A percentile compares a stretch with the other conserved stretches of the same genome.
Conservation (phyloP, 2,329 filamentous ascomycete genomes). For the Amauroascus verrucosus region DNA sequence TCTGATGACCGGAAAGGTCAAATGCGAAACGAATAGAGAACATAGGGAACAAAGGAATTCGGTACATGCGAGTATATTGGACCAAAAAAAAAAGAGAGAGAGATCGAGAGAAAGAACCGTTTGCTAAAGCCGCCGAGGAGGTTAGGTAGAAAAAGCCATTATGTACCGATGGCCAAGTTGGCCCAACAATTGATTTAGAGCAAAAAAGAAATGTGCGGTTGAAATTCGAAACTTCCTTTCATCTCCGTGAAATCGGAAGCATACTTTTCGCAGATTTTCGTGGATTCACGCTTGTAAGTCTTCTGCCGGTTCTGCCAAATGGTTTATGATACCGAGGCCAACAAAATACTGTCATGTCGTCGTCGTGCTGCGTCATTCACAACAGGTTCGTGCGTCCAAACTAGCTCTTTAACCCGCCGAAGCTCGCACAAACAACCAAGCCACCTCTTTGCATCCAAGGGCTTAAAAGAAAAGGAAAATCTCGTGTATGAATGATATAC, state of each 20-base stretch:
- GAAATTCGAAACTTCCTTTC: too few relatives aligned
- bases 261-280: not conserved
- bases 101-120: not conserved
- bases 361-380: not conserved
- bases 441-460: constrained; percentile 5
- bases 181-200: not conserved
- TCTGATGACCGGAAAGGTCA: not conserved
- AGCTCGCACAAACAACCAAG: constrained; percentile 2
- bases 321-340: not conserved
- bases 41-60: not conserved
- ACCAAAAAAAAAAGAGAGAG: not conserved
- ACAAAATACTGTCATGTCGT: constrained; percentile 3
- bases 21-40: constrained; percentile 4
- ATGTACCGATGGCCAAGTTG: not conserved
- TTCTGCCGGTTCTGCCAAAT: not conserved
- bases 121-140: not conserved
- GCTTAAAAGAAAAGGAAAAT: not conserved
- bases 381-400: not conserved
- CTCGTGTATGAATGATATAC: not conserved
- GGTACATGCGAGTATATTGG: not conserved
- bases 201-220: too few relatives aligned
- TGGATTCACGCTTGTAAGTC: not conserved
- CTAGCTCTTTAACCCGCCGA: not conserved
- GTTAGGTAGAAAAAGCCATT: not conserved
- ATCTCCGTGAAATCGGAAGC: not conserved